Evolutionary conservation across 2,329 filamentous ascomycete species (phyloP).

Genomic region (Ophiocordyceps unilateralis): DNA sequence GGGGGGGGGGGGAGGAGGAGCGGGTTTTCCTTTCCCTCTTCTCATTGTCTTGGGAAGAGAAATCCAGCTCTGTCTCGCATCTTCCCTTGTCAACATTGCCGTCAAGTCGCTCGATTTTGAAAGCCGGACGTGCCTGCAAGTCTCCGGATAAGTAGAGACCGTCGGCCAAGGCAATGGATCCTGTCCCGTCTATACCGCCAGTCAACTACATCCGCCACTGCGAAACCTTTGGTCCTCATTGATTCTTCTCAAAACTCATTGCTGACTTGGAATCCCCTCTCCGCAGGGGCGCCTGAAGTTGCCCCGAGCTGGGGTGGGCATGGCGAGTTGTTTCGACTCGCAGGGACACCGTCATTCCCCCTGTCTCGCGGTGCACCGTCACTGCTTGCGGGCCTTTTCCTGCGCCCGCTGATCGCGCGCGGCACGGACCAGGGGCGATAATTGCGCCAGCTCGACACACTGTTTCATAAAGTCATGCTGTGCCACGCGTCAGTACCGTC

Average conservation of each 20-base stretch:
- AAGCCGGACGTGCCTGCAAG: too few species aligned
- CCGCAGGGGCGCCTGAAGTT: not conserved
- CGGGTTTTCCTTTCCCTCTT: too few species aligned
- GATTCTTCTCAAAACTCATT: not conserved
- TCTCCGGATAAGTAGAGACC: not conserved
- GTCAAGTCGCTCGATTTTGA: too few species aligned
- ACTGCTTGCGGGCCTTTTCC: conserved; percentile 56
- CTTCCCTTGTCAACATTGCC: too few species aligned
- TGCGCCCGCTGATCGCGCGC: conserved; percentile 72
- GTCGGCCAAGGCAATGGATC: too few species aligned
- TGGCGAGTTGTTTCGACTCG: not conserved
- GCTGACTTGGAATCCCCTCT: not conserved
- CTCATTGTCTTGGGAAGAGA: too few species aligned
- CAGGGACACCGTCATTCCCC: not conserved
- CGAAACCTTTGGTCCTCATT: not conserved
- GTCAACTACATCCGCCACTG: not conserved
- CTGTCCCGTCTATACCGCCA: not conserved
- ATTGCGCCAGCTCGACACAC: conserved; percentile 56
- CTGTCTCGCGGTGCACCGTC: not conserved
- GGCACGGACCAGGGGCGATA: conserved; percentile 74
- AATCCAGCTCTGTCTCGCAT: too few species aligned
- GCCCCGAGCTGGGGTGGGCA: not conserved
- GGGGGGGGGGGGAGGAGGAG: too few species aligned
- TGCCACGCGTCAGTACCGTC: conserved; percentile 6
- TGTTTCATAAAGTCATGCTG: conserved; percentile 69